These are phyloP conservation scores for Bipolaris bicolor DNA, from an alignment of 2,329 filamentous ascomycete genomes.

Conservation along the genomic window DNA sequence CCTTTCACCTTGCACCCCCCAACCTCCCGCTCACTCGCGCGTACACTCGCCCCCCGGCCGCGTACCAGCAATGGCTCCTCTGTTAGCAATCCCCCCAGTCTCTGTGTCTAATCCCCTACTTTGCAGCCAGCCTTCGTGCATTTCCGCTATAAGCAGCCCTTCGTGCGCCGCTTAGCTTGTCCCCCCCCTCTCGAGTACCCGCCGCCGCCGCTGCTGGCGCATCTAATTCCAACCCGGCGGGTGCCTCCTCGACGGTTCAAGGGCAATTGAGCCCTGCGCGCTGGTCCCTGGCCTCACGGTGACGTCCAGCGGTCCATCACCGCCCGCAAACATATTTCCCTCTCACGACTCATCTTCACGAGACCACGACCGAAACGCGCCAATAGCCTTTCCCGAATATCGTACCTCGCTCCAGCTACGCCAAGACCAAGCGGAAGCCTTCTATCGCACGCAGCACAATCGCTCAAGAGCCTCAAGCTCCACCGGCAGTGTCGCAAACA, in stretches of 20 bases:
- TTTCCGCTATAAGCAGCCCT: conserved; percentile 25
- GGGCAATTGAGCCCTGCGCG: conserved; percentile 20
- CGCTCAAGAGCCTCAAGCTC: conserved; percentile 59
- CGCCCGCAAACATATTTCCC: conserved; percentile 40
- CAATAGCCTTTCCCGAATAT: conserved; percentile 37
- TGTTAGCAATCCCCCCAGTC: conserved; percentile 28
- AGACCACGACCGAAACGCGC: conserved; percentile 44
- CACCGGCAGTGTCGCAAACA: conserved; percentile 57
- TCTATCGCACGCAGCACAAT: conserved; percentile 43
- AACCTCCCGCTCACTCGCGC: conserved; percentile 9
- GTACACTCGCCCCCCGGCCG: conserved; percentile 14
- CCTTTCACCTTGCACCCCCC: conserved; percentile 14
- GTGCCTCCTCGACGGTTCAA: conserved; percentile 28
- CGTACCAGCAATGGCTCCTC: conserved; percentile 34
- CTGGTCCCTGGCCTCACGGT: conserved; percentile 28
- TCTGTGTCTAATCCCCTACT: conserved; percentile 30
- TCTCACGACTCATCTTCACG: conserved; percentile 36
- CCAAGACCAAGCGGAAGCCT: conserved; percentile 50
- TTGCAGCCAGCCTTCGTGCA: conserved; percentile 29
- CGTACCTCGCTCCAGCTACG: conserved; percentile 51
- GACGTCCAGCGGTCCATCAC: conserved; percentile 35
- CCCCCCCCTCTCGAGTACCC: conserved; percentile 12
- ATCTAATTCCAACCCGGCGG: conserved; percentile 23
- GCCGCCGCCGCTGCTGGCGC: conserved; percentile 21
- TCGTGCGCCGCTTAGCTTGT: conserved; percentile 18